Percentiles rank a stretch among this genome's conserved stretches.
Conservation (phyloP, 164 flowering plant species). For the Vitis riparia region DNA sequence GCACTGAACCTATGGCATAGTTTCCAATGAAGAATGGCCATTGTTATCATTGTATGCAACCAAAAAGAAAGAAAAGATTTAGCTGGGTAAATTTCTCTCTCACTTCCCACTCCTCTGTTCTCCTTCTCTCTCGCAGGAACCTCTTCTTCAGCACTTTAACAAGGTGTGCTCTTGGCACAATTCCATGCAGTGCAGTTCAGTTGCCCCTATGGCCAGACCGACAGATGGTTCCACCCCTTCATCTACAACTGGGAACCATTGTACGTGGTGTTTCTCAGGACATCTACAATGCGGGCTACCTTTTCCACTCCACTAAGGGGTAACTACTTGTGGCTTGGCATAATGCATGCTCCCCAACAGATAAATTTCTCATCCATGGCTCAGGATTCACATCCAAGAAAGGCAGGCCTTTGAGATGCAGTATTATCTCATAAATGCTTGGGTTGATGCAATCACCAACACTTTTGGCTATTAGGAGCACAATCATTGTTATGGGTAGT, state of each 20-base stretch:
- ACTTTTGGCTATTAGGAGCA: conserved; percentile 80
- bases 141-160: conserved; percentile 68
- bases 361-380: conserved; percentile 86
- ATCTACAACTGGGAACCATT: conserved; percentile 86
- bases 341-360: conserved; percentile 76
- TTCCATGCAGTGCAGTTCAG: conserved; percentile 73
- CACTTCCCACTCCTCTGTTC: conserved; percentile 72
- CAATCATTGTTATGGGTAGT: conserved; percentile 89
- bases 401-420: conserved; percentile 84
- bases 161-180: conserved; percentile 74
- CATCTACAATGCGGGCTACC: conserved; percentile 68
- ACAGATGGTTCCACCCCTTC: conserved; percentile 41
- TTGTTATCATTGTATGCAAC: too few species aligned
- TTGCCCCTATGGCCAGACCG: conserved; percentile 36
- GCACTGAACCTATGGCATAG: too few species aligned
- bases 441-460: conserved; percentile 87
- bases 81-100: conserved; percentile 43
- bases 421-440: conserved; percentile 83
- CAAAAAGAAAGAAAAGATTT: conserved; percentile 48
- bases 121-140: conserved; percentile 61
- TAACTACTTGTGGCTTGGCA: conserved; percentile 68
- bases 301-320: conserved; percentile 74
- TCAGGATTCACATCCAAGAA: conserved; percentile 83
- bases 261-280: conserved; percentile 67
- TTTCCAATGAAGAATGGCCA: too few species aligned